Evolutionary conservation across 1,139 yeast genomes (phyloP).

Genomic region (Blastobotrys indianensis): DNA sequence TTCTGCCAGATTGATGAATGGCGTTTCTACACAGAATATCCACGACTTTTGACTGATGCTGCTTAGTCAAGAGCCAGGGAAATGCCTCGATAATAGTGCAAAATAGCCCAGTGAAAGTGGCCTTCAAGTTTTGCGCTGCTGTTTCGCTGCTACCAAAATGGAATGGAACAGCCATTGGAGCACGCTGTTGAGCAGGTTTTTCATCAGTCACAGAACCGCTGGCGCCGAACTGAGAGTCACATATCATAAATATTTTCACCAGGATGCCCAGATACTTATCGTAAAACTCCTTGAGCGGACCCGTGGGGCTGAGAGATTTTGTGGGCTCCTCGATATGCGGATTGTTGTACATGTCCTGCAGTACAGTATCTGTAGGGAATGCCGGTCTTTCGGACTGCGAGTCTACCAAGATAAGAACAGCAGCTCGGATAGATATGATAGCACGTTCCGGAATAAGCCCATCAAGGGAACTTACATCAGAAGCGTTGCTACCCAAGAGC

Average conservation of each 20-base stretch:
- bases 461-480: conserved; percentile 48
- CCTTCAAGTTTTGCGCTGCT: conserved; percentile 35
- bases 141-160: conserved; percentile 41
- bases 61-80: conserved; percentile 59
- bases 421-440: conserved; percentile 64
- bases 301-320: conserved; percentile 18
- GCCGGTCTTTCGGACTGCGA: conserved; percentile 53
- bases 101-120: conserved; percentile 53
- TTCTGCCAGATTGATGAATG: conserved; percentile 55
- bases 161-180: conserved; percentile 41
- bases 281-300: conserved; percentile 40
- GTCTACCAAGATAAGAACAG: conserved; percentile 63
- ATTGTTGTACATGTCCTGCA: conserved; percentile 13
- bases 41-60: conserved; percentile 55
- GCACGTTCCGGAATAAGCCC: conserved; percentile 62
- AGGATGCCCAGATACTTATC: conserved; percentile 70
- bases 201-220: conserved; percentile 18
- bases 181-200: conserved; percentile 26
- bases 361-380: conserved; percentile 51
- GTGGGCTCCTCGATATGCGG: conserved; percentile 12
- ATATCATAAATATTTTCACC: conserved; percentile 48
- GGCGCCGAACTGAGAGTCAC: conserved; percentile 45
- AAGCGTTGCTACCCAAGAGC: conserved; percentile 44
- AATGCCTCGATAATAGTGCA: conserved; percentile 62
- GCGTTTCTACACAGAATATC: conserved; percentile 74